Percentiles rank a stretch among this genome's conserved stretches.
These are phyloP conservation scores for Hyphopichia khmerensis DNA, from an alignment of 1,139 yeast genomes.

Conservation along the genomic window DNA sequence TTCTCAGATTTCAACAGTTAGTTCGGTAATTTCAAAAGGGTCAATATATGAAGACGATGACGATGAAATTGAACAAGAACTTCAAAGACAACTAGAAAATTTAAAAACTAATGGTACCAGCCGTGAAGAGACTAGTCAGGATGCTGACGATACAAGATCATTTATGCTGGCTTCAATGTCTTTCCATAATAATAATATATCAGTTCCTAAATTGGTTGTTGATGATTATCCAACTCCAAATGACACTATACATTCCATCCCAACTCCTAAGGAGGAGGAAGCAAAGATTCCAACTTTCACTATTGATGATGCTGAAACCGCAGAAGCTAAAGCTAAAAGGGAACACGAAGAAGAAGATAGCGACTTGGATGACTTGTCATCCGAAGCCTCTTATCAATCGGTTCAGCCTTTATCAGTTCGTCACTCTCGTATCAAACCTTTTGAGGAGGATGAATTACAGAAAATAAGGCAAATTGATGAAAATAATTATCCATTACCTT, in stretches of 20 bases:
- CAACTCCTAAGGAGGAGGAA: not conserved
- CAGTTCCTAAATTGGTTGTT: not conserved
- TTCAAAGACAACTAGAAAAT: constrained; percentile 39
- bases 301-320: constrained; percentile 4
- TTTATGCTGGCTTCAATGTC: not conserved
- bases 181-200: not conserved
- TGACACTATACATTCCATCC: not conserved
- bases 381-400: constrained; percentile 20
- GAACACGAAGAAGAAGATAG: constrained; percentile 10
- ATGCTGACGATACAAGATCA: not conserved
- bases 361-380: constrained; percentile 14
- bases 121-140: not conserved
- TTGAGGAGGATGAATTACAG: not conserved
- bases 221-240: constrained; percentile 2
- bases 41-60: constrained; percentile 34
- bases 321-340: constrained; percentile 3
- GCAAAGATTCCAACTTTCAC: constrained; percentile 16
- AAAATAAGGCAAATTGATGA: not conserved
- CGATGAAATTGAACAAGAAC: constrained; percentile 37
- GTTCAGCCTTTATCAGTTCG: constrained; percentile 26
- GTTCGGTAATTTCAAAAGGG: constrained; percentile 43
- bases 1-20: constrained; percentile 43
- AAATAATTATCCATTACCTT: not conserved
- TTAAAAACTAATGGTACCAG: constrained; percentile 30
- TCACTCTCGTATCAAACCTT: constrained; percentile 12